Evolutionary conservation across 805 yeast species (phyloP), one percentile per base, ranked within the genome.

Genomic region (Spathaspora girioi): DNA sequence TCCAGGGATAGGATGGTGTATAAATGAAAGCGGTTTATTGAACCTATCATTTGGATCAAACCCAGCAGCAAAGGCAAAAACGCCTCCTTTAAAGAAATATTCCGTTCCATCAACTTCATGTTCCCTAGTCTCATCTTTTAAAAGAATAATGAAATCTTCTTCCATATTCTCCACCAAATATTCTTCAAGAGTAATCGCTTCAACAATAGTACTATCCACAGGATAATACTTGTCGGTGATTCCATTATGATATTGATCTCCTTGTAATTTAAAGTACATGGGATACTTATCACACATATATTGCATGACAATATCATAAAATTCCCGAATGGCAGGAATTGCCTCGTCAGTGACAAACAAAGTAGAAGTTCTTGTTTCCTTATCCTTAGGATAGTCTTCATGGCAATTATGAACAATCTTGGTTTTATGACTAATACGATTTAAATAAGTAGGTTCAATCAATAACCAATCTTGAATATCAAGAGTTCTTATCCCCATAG

Each of bases 401-500:
- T 71, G 76, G 7, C 50, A 46, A 54, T 72, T 70, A 17, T 62
- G 59, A 35, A 68, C 57, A 17, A 74, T 60, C 43, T 56, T 61
- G 1, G 47, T 49, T 52, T 73, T 74, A 40, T 58, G 64, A 4
- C 60, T 61, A 7, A 70, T 54, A 7, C 56, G 47, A n/a, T 56
- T 49, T 47, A 55, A 53, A 54, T 74, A 73, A 3, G 68, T 59
- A 29, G 72, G 64, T 45, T 73, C 78, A 12, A 74, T 56, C 52
- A 74, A 63, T 20, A 74, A 63, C 77, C 77, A 74, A 48, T 74
- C 77, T 45, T 72, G 69, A 2, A 64, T 59, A 12, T 66, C 67
- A 35, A 74, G 54, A 27, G 54, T 71, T 53, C 75, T 70, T 47
- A 85, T 73, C 0, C 85, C 87, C 86, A 87, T 79, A 2, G 86